These are phyloP conservation scores for Paragyromitra xinjiangensis DNA, from an alignment of 495 filamentous ascomycete genomes.

Conservation along the genomic window DNA sequence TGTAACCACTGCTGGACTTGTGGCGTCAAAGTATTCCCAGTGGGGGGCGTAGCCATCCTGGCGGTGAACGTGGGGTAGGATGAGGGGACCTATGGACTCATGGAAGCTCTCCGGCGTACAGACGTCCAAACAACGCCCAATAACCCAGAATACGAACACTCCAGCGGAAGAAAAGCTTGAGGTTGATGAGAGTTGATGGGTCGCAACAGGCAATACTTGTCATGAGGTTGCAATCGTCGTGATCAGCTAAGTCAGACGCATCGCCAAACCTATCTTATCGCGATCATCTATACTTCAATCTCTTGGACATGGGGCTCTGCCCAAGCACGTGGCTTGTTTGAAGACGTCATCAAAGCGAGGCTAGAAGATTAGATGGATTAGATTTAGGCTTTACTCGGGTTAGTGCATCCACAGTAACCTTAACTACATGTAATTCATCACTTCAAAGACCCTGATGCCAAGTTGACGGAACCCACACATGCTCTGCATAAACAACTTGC, in stretches of 20 bases:
- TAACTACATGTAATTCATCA: background rate
- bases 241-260: slow-evolving; percentile 25
- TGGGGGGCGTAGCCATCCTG: slow-evolving; percentile 45
- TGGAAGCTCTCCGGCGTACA: slow-evolving; percentile 5
- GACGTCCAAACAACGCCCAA: background rate
- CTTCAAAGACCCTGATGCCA: slow-evolving; percentile 6
- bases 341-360: background rate
- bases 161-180: background rate
- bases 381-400: background rate
- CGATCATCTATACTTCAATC: slow-evolving; percentile 26
- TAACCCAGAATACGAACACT: slow-evolving; percentile 4
- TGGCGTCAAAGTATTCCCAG: slow-evolving; percentile 45
- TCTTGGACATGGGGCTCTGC: slow-evolving; percentile 11
- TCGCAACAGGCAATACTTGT: slow-evolving; percentile 10
- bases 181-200: slow-evolving; percentile 10
- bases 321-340: slow-evolving; percentile 12
- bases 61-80: slow-evolving; percentile 11
- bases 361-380: slow-evolving; percentile 30
- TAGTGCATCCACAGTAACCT: background rate
- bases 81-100: slow-evolving; percentile 23
- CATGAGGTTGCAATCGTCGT: slow-evolving; percentile 37
- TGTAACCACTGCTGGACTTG: slow-evolving; percentile 95
- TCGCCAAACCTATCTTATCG: slow-evolving; percentile 40
- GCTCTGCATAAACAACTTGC: background rate
- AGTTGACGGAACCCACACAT: background rate